These are phyloP conservation scores for Chalciporus chontae DNA, from an alignment of 768 basidiomycete genomes.

Conservation along the genomic window DNA sequence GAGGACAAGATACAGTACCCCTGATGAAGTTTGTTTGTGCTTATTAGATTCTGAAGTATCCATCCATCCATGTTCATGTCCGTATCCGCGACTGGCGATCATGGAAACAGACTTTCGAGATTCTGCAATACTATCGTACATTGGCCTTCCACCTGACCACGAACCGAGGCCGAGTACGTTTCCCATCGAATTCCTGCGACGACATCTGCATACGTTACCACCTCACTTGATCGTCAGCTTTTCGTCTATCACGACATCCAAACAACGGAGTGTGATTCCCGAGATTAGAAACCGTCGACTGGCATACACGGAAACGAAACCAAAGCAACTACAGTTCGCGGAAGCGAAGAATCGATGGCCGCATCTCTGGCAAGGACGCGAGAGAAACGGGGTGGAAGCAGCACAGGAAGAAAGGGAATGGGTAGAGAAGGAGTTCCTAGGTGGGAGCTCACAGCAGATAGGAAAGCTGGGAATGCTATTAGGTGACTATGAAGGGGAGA, in stretches of 20 bases:
- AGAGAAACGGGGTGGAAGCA: slow-evolving; percentile 46
- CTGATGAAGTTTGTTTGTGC: slow-evolving; percentile 16
- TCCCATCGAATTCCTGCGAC: slow-evolving; percentile 61
- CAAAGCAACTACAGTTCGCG: slow-evolving; percentile 52
- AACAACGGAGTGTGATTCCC: slow-evolving; percentile 59
- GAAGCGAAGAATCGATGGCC: slow-evolving; percentile 62
- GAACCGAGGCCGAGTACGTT: slow-evolving; percentile 54
- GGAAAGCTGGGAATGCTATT: slow-evolving; percentile 68
- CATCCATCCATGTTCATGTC: background rate
- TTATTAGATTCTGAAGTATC: slow-evolving; percentile 9
- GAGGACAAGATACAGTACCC: too few species aligned
- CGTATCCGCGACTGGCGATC: background rate
- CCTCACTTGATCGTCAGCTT: slow-evolving; percentile 52
- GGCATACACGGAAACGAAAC: slow-evolving; percentile 52
- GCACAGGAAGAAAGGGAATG: slow-evolving; percentile 67
- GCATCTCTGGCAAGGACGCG: slow-evolving; percentile 58
- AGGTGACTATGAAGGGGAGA: slow-evolving; percentile 73
- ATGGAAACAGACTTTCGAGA: slow-evolving; percentile 18
- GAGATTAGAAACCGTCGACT: slow-evolving; percentile 71
- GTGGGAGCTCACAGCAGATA: slow-evolving; percentile 50
- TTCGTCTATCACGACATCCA: slow-evolving; percentile 48
- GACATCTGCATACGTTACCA: slow-evolving; percentile 62
- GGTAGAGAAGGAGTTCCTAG: slow-evolving; percentile 63
- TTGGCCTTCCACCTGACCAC: slow-evolving; percentile 59
- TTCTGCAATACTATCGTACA: slow-evolving; percentile 39